Base-by-base conservation (phyloP, 2,329 filamentous ascomycete genomes). In the Beauveria scarabaeidicola region DNA sequence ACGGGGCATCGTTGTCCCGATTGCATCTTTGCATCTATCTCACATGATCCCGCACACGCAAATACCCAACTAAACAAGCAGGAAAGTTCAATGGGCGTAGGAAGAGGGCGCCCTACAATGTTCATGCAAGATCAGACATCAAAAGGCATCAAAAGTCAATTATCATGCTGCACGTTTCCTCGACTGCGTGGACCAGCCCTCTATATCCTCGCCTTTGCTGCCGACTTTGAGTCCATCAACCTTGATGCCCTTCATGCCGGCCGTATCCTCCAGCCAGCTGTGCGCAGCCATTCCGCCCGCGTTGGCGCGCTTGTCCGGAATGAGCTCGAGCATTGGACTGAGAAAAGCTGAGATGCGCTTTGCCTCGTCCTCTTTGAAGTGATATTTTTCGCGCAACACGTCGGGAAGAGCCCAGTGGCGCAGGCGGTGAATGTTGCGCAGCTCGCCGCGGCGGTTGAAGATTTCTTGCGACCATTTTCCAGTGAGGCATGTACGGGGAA, bases 401-500 rank as follows among this genome's bases (percentile, higher is more conserved):
- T 97, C 93, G 0, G 92, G 85, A 6, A 99, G 78, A 0, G 92
- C 91, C 94, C 94, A 99, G 75, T 97, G 93, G 56, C 94, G 89
- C 64, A 99, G 82, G 48, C 94, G 85, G 74, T 97, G 94, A 68
- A 99, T 99, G 76, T 99, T 97, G 61, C 94, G 90, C 41, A 99
- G 83, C 72, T 99, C 94, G 66, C 94, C 94, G 74, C 96, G 96
- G 65, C 94, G 86, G 73, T 97, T 97, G 80, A 99, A 99, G 64
- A 99, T 99, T 73, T 97, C 94, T 73, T 97, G 93, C 15, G 88
- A 92, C 94, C 94, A 97, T 75, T 97, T 97, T 55, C 94, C 94
- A 1, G 89, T 88, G 58, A 96, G 82, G 74, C 91, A 97, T 53
- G 90, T 89, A 72, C 96, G 95, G 58, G 94, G 93, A 71, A 97